Evolutionary conservation across 2,329 filamentous ascomycete species (phyloP), one percentile per base, ranked within the genome.

Genomic region (Hirsutella minnesotensis): DNA sequence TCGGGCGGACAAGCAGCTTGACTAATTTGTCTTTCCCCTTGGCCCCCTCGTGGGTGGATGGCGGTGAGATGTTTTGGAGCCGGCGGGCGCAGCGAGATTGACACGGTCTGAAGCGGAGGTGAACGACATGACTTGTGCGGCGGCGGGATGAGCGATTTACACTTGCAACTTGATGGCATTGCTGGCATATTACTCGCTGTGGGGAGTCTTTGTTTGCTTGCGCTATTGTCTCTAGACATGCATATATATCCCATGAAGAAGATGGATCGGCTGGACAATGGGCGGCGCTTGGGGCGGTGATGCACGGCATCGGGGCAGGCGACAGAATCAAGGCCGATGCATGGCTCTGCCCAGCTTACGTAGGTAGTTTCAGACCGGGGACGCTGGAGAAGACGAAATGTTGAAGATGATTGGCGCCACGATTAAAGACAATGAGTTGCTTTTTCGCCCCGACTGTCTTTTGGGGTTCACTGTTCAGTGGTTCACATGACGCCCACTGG

Each of bases 1-100:
- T 41, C 53, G 51, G 31, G 44, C 52, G 19, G 48, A 51, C 15
- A 47, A 22, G 37, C 24, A 27, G 12, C 30, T 21, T 31, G 43
- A n/a, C 31, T 38, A 34, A 42, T 27, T 5, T 5, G 10, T n/a
- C 12, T 31, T 31, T 31, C n/a, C 30, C 3, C 22, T 16, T 12
- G 30, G 12, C 5, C 12, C 30, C 3, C 10, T 15, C 12, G 30
- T n/a, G 10, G 30, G 12, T 13, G 13, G 30, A 31, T 4, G 30
- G 16, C 16, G 15, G 3, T 5, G 15, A 16, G 5, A 16, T 13
- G 31, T 13, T 5, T 33, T 33, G 15, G 33, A 16, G 5, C 16
- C 16, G 33, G 33, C 33, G 16, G 33, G 15, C 8, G 15, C 8
- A 3, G 33, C 15, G 33, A 16, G 33, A 18, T 19, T n/a, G 33